phyloP scores from a whole-genome alignment of 2,329 filamentous ascomycete genomes.

The Mollisiaceae sp. region DNA sequence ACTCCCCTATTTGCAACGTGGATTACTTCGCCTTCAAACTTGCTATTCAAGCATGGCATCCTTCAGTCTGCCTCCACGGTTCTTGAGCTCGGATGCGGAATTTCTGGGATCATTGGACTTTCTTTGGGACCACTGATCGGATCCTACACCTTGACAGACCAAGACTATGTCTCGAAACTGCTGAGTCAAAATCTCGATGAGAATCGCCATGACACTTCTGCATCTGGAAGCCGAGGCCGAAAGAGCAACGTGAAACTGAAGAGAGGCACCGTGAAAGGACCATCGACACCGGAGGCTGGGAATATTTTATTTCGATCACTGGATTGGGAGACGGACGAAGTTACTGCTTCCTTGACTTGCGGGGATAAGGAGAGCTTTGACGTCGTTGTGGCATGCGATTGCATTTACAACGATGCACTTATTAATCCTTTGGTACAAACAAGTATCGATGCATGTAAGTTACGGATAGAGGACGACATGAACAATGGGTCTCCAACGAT shows the following conservation, averaged over 20 bases:
- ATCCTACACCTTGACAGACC: slow-evolving; percentile 81
- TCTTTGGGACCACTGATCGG: slow-evolving; percentile 64
- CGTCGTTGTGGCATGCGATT: slow-evolving; percentile 84
- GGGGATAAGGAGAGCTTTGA: slow-evolving; percentile 60
- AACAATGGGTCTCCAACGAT: slow-evolving; percentile 58
- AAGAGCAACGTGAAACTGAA: slow-evolving; percentile 36
- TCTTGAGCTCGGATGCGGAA: slow-evolving; percentile 87
- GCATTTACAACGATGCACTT: slow-evolving; percentile 91
- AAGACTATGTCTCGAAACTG: slow-evolving; percentile 79
- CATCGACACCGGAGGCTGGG: not conserved
- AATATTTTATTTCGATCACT: slow-evolving; percentile 65
- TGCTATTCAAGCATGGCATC: slow-evolving; percentile 61
- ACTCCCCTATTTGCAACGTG: slow-evolving; percentile 83
- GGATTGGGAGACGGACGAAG: slow-evolving; percentile 80
- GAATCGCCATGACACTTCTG: slow-evolving; percentile 50
- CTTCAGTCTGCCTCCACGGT: slow-evolving; percentile 62
- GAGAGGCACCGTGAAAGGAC: slow-evolving; percentile 14
- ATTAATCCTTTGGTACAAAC: slow-evolving; percentile 82
- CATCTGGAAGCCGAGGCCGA: slow-evolving; percentile 26
- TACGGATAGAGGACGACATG: slow-evolving; percentile 49
- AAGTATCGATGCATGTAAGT: slow-evolving; percentile 73
- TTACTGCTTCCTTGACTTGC: slow-evolving; percentile 48
- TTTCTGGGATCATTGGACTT: slow-evolving; percentile 79
- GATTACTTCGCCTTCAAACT: slow-evolving; percentile 68
- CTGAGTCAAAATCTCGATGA: slow-evolving; percentile 76